Percentiles rank a stretch among this genome's conserved stretches.
phyloP scores from a whole-genome alignment of 306 rosid genomes.

The cucumber (Cucumis sativus) region DNA sequence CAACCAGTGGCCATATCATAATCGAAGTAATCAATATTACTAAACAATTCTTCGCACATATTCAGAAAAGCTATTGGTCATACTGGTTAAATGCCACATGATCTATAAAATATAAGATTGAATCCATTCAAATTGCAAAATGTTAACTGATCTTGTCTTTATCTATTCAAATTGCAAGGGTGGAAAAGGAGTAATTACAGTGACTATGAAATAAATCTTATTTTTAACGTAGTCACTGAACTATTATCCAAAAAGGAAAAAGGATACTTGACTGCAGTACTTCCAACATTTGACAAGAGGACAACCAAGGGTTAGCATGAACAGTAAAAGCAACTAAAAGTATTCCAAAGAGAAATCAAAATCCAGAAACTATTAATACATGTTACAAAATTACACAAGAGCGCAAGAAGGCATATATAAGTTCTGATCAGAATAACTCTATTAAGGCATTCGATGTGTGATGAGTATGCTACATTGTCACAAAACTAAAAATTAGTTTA shows the following conservation, averaged over 20 bases:
- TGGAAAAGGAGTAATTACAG: too few species aligned
- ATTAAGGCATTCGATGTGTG: neutral
- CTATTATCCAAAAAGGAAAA: neutral
- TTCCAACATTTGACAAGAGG: neutral
- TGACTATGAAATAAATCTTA: neutral
- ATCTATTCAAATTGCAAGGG: neutral
- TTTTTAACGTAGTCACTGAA: neutral
- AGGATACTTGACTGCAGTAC: neutral
- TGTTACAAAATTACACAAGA: neutral
- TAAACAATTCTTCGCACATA: neutral
- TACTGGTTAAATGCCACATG: too few species aligned
- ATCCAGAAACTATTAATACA: neutral
- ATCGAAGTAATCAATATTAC: neutral
- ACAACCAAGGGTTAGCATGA: neutral
- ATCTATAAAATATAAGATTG: neutral
- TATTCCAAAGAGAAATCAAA: neutral
- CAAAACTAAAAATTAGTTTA: neutral
- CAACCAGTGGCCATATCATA: neutral
- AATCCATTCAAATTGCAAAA: neutral
- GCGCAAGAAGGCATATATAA: neutral
- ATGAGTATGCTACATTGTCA: neutral
- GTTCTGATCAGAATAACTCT: neutral
- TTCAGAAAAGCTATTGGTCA: neutral
- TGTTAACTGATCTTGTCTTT: neutral
- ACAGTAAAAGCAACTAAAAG: neutral